These are phyloP conservation scores for Xylaria scruposa DNA, from an alignment of 495 filamentous ascomycete genomes.

Conservation along the genomic window DNA sequence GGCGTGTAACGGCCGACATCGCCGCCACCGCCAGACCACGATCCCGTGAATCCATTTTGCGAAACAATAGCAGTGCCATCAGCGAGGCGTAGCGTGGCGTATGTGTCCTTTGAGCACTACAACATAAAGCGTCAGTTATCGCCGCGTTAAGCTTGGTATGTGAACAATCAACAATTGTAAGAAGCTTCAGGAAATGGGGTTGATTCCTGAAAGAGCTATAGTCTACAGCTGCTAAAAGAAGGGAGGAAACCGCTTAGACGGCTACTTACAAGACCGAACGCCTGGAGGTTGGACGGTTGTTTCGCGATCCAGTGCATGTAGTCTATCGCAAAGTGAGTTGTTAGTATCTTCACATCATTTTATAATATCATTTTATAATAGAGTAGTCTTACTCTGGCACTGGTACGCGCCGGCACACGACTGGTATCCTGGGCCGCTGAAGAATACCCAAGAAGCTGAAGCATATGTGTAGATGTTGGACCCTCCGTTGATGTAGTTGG, in stretches of 20 bases:
- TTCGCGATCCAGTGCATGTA: conserved; percentile 46
- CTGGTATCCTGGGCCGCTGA: conserved; percentile 55
- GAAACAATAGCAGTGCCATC: conserved; percentile 44
- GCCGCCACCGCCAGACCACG: conserved; percentile 56
- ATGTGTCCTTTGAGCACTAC: conserved; percentile 44
- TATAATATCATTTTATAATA: background rate
- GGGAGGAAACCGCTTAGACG: no score
- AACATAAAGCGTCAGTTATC: background rate
- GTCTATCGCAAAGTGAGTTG: conserved; percentile 28
- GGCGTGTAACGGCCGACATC: conserved; percentile 56
- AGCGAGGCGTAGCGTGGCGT: conserved; percentile 35
- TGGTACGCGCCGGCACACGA: conserved; percentile 37
- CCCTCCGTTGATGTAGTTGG: conserved; percentile 67
- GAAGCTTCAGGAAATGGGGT: background rate
- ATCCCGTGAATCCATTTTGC: conserved; percentile 53
- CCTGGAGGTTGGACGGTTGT: conserved; percentile 44
- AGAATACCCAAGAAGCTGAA: conserved; percentile 74
- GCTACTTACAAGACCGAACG: conserved; percentile 40
- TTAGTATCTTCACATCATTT: background rate
- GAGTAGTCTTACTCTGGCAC: conserved; percentile 41
- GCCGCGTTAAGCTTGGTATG: background rate
- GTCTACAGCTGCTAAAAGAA: background rate
- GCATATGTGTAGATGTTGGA: conserved; percentile 63
- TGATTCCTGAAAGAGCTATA: background rate
- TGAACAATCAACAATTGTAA: background rate